Evolutionary conservation across 75 land plant genomes (phyloP), one percentile per base, ranked within the genome.

Genomic region (Picea sitchensis): DNA sequence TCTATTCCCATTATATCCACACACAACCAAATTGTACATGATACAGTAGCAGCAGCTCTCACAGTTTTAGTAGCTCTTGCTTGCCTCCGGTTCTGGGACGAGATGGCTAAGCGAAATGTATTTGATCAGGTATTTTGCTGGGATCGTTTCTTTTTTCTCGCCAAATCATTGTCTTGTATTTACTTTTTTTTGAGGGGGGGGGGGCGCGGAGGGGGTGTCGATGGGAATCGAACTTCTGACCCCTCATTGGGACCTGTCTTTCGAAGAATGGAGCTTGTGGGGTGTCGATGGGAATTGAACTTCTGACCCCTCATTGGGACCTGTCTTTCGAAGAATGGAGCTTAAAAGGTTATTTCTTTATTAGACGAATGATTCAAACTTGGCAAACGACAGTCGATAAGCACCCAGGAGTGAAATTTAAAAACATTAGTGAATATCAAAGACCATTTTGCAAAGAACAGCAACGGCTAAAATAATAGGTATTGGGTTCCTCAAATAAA

Each of bases 91-190:
- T 80, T 95, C 61, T 95, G 87, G 83, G 93, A 85, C 72, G 92
- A 90, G 82, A 82, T 91, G 56, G 93, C 98, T 14, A 93, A 88
- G 76, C 80, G 91, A 0, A 79, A 87, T 2, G 65, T 91, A 14
- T 82, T 95, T 59, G 92, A 92, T 59, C 93, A 91, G 92, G 95
- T 95, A 30, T 58, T 51, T 26, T 5, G 30, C 4, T 41, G 26
- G 12, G 9, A 41, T 2, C 51, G 23, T 71, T 41, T 44, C n/a
- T n/a, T 60, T 5, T 20, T 18, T 60, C 0, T 60, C 5, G 5
- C 5, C 0, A 60, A 17, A 20, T 17, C 21, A 20, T 7, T 38
- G 32, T 47, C 20, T 69, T 6, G 73, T 69, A 3, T 18, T 69
- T 69, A 14, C 18, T n/a, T n/a, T n/a, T n/a, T n/a, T n/a, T n/a